Percentiles rank a stretch among this genome's conserved stretches.
Evolutionary conservation across 768 basidiomycete species (phyloP).

Genomic region (Rubroboletus pulcherrimus): DNA sequence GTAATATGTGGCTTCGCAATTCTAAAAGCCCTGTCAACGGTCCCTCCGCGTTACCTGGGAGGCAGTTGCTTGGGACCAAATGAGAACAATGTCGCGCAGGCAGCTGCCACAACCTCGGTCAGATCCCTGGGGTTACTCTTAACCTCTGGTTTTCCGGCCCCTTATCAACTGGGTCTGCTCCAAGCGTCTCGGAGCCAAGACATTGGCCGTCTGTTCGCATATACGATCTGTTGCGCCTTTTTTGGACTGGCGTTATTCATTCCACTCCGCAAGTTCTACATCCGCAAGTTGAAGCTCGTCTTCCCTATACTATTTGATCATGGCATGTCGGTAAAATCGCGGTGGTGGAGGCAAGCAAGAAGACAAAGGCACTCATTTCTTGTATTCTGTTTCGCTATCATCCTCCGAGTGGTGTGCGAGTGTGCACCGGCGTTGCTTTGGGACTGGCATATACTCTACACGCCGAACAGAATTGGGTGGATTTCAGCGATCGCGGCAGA

Average conservation of each 20-base stretch:
- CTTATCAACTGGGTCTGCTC: not conserved
- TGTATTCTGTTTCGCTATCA: not conserved
- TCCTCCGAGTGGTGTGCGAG: not conserved
- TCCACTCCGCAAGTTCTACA: not conserved
- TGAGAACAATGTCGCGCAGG: not conserved
- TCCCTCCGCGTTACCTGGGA: not conserved
- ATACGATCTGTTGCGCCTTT: not conserved
- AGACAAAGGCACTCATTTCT: not conserved
- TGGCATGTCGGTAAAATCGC: not conserved
- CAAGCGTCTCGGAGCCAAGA: not conserved
- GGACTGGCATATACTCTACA: constrained; percentile 1
- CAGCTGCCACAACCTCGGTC: not conserved
- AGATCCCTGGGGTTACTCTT: not conserved
- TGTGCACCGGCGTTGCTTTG: not conserved
- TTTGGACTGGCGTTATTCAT: not conserved
- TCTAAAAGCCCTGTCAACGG: not conserved
- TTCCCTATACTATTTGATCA: not conserved
- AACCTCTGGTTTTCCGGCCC: not conserved
- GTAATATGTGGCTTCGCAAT: constrained; percentile 1
- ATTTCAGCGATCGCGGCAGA: not conserved
- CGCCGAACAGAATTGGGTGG: not conserved
- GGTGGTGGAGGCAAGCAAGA: not conserved
- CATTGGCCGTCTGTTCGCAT: not conserved
- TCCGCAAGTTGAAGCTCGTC: not conserved
- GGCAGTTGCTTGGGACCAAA: constrained; percentile 1